Evolutionary conservation across 768 basidiomycete genomes (phyloP).

Genomic region (Sutorius australiensis): DNA sequence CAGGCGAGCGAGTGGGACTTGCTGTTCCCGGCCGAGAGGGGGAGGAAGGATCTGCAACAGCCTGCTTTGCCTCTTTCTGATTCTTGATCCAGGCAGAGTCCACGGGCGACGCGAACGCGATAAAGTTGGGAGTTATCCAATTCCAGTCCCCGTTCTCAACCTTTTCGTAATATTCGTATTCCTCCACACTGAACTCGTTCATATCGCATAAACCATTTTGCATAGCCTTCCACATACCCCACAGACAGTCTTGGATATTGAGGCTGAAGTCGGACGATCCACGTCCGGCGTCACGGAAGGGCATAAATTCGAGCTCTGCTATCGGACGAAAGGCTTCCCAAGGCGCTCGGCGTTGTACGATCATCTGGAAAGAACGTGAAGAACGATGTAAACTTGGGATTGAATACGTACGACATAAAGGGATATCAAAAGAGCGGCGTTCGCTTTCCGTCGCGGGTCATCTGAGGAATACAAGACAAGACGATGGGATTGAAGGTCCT

Average conservation of each 20-base stretch:
- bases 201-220: slow-evolving; percentile 91
- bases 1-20: slow-evolving; percentile 20
- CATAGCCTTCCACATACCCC: slow-evolving; percentile 86
- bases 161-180: slow-evolving; percentile 93
- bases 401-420: slow-evolving; percentile 75
- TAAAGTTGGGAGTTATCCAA: slow-evolving; percentile 88
- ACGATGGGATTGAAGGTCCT: slow-evolving; percentile 64
- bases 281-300: slow-evolving; percentile 93
- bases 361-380: slow-evolving; percentile 59
- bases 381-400: slow-evolving; percentile 7
- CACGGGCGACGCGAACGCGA: slow-evolving; percentile 92
- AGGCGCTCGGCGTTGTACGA: slow-evolving; percentile 83
- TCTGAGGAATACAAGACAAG: slow-evolving; percentile 86
- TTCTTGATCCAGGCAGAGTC: slow-evolving; percentile 77
- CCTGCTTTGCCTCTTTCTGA: slow-evolving; percentile 60
- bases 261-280: slow-evolving; percentile 92
- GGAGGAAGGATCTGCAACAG: slow-evolving; percentile 18
- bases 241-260: slow-evolving; percentile 87
- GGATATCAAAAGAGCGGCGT: slow-evolving; percentile 91
- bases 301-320: slow-evolving; percentile 88
- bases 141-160: slow-evolving; percentile 97
- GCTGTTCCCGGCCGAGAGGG: slow-evolving; percentile 28
- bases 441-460: slow-evolving; percentile 85
- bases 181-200: slow-evolving; percentile 88
- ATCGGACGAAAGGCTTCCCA: slow-evolving; percentile 96